A percentile compares a stretch with the other conserved stretches of the same genome.
Evolutionary conservation across 441 rosid genomes (phyloP).

Genomic region (Mallotus repandus): DNA sequence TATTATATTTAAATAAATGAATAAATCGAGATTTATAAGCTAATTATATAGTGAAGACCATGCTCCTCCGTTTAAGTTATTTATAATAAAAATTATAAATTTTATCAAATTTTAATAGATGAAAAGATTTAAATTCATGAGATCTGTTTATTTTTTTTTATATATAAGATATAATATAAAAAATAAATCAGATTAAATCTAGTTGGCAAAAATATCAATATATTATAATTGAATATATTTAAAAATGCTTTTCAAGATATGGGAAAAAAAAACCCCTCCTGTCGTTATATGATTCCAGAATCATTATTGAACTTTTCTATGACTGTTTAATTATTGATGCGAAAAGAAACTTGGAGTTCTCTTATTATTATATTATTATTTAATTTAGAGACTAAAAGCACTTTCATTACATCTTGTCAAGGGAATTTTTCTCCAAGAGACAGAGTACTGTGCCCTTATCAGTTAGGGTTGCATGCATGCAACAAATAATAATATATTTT

Average conservation of each 20-base stretch:
- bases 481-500: too few species aligned
- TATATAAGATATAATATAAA: neutral
- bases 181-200: too few species aligned
- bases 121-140: too few species aligned
- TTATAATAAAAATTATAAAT: too few species aligned
- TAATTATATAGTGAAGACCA: too few species aligned
- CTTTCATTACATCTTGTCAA: neutral
- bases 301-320: too few species aligned
- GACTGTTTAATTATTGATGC: too few species aligned
- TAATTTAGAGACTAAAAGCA: neutral
- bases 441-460: neutral
- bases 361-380: neutral
- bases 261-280: conserved; percentile 1
- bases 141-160: neutral
- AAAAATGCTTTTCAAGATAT: neutral
- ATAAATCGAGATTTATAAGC: too few species aligned
- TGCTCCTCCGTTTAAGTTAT: too few species aligned
- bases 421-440: conserved; percentile 12
- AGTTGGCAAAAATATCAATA: too few species aligned
- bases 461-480: conserved; percentile 5
- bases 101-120: too few species aligned
- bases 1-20: too few species aligned
- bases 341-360: neutral
- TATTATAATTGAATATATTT: neutral
- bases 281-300: neutral